A percentile compares a stretch with the other conserved stretches of the same genome.
These are phyloP conservation scores for Corymbia citriodora DNA, from an alignment of 441 rosid genomes.

Conservation along the genomic window DNA sequence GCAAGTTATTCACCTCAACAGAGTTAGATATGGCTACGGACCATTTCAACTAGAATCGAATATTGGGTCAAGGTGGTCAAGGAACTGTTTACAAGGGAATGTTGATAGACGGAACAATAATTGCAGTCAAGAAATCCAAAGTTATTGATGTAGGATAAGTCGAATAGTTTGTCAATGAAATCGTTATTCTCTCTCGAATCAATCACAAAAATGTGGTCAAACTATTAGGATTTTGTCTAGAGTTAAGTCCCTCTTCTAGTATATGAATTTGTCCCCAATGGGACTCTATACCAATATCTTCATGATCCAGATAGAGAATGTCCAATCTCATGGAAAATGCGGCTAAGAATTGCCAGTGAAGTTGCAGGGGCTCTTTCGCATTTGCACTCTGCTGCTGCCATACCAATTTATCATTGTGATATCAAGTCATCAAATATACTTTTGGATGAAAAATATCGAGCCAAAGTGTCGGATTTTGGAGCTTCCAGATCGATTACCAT, in stretches of 20 bases:
- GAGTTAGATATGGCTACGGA: neutral
- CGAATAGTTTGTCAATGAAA: neutral
- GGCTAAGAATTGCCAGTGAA: neutral
- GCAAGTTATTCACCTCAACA: fast-evolving
- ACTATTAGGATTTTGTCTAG: neutral
- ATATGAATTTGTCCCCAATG: neutral
- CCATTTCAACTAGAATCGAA: neutral
- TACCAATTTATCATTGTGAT: neutral
- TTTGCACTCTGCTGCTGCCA: neutral
- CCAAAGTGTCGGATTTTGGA: neutral
- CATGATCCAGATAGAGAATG: neutral
- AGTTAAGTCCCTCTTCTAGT: neutral
- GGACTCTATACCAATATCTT: neutral
- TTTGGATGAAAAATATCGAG: neutral
- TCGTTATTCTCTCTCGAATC: neutral
- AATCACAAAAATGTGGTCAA: neutral
- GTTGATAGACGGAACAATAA: neutral
- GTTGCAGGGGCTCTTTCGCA: neutral
- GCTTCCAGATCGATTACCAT: neutral
- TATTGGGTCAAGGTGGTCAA: neutral
- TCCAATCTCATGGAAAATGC: fast-evolving
- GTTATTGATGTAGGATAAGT: no score
- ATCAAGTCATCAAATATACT: neutral
- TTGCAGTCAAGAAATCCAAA: neutral
- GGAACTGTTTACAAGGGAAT: neutral